Percentiles rank a stretch among this genome's conserved stretches.
Conservation (phyloP, 1,139 yeast genomes). For the Saccharomyces hybrid region DNA sequence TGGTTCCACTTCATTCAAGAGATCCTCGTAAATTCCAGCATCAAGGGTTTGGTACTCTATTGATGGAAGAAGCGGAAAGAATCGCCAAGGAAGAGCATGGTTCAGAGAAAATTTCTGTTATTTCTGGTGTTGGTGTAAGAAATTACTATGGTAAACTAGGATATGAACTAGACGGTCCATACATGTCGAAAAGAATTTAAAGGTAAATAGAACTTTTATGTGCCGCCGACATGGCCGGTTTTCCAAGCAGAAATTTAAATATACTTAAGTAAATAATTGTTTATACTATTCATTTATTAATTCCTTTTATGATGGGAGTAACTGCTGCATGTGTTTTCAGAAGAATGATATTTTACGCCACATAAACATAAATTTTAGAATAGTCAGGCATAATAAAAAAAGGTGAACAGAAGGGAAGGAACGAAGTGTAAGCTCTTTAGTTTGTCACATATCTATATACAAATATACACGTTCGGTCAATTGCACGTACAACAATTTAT, state of each 20-base stretch:
- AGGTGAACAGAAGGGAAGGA: neutral
- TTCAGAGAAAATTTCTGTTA: constrained; percentile 81
- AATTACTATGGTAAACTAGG: constrained; percentile 91
- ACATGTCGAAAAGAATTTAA: constrained; percentile 62
- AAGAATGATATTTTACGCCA: neutral
- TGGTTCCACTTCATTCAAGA: constrained; percentile 93
- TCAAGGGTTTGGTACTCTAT: constrained; percentile 95
- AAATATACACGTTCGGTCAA: neutral
- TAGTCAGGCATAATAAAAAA: neutral
- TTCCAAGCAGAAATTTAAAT: neutral
- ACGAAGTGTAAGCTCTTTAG: neutral
- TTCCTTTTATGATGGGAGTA: neutral
- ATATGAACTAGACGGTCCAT: constrained; percentile 89
- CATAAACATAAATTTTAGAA: neutral
- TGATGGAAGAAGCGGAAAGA: constrained; percentile 98
- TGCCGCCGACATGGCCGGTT: neutral
- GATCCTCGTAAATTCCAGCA: constrained; percentile 98
- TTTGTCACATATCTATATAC: neutral
- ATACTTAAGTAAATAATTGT: neutral
- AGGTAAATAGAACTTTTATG: neutral
- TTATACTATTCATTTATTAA: neutral
- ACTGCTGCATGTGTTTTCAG: neutral
- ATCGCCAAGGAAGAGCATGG: constrained; percentile 96
- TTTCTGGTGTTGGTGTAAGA: constrained; percentile 96
- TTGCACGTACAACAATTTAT: neutral